Evolutionary conservation across 305 asterid species (phyloP).

Genomic region (Fraxinus dipetala): DNA sequence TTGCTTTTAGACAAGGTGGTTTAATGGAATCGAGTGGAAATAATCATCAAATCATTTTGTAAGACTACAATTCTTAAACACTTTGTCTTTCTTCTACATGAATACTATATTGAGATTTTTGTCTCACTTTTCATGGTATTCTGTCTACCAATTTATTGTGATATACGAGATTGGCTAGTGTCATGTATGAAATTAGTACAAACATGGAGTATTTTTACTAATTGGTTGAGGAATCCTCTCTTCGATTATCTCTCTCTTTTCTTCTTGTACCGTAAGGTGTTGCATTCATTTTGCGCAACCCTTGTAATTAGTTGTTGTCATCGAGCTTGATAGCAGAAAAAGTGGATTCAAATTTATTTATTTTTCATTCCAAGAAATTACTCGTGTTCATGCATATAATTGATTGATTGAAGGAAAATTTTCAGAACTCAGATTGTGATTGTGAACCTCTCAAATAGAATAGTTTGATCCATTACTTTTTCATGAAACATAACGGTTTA

Average conservation of each 20-base stretch:
- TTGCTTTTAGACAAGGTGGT: not conserved
- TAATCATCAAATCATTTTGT: not conserved
- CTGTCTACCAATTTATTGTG: not conserved
- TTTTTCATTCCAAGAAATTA: not conserved
- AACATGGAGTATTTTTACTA: not conserved
- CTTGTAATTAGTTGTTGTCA: not conserved
- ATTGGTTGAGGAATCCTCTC: not conserved
- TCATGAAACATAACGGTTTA: too few species aligned
- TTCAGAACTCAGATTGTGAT: not conserved
- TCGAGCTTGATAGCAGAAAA: not conserved
- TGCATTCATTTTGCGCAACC: not conserved
- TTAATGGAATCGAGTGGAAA: not conserved
- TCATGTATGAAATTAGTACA: not conserved
- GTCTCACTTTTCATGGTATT: not conserved
- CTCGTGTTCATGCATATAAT: not conserved
- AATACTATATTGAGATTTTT: not conserved
- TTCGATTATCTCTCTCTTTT: not conserved
- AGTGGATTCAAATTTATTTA: not conserved
- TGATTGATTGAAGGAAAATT: too few species aligned
- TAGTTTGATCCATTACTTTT: not conserved
- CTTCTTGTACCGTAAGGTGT: not conserved
- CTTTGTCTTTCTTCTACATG: not conserved
- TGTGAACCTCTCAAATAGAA: not conserved
- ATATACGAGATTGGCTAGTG: not conserved
- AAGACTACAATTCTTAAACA: not conserved